Base-by-base conservation (phyloP, 225 moss, liverwort and hornwort species). In the Neckera pumila region DNA sequence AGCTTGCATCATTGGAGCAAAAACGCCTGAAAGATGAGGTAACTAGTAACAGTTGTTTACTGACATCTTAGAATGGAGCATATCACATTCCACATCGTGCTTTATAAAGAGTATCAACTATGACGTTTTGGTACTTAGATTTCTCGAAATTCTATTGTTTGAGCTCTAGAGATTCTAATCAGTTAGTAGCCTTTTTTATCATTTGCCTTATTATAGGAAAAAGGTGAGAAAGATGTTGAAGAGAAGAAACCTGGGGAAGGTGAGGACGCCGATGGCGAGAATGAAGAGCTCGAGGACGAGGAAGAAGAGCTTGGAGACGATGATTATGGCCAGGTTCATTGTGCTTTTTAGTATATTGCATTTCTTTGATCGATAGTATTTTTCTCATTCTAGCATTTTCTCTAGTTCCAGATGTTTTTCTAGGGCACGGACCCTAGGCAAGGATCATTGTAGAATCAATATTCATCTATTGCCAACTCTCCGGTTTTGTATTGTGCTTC, bases 171-270 rank as follows among this genome's bases (percentile, higher is more conserved):
- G 82, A 78, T 70, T 23, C 65, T 88, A 17, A 78, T 79, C 57
- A n/a, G 40, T 40, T 65, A 33, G 53, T 64, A 64, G 51, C 20
- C 28, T 84, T 89, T 11, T 15, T 53, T 7, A 42, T 77, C 25
- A 22, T 81, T n/a, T 76, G 13, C 40, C 74, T 56, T 56, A 43
- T 89, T 84, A 25, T 43, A 92, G 94, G 91, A 92, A 85, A 92
- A 92, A 78, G 91, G 84, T 56, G 91, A 90, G 25, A 94, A 94
- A 79, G 94, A 94, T 76, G 91, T 87, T 33, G 92, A 92, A 83
- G 92, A 94, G 90, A 91, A 94, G 90, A 94, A 94, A 84, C 91
- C 90, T 86, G 87, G 91, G 80, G 94, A 91, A 92, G 94, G 92
- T 42, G 94, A 94, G 73, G 94, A 91, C 83, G 94, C 66, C 34